These are phyloP conservation scores for Hericium rajendrae DNA, from an alignment of 768 basidiomycete species.

Conservation along the genomic window DNA sequence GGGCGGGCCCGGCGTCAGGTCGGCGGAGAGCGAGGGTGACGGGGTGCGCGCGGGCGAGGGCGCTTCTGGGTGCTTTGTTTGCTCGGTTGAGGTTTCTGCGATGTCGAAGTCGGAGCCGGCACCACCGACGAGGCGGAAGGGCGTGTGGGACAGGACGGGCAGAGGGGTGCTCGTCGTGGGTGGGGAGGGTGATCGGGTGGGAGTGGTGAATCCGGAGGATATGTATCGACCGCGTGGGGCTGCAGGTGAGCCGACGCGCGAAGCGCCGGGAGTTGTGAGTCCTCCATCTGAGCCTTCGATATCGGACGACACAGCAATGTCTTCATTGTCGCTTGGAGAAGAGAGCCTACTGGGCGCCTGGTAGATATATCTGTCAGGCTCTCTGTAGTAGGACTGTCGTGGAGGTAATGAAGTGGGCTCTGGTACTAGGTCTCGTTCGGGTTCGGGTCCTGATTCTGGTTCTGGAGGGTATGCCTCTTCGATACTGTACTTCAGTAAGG, in stretches of 20 bases:
- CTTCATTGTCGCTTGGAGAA: background rate
- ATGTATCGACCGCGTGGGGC: background rate
- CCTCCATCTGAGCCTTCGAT: constrained; percentile 9
- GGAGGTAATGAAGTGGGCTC: background rate
- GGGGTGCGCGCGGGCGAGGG: background rate
- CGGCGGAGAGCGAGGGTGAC: background rate
- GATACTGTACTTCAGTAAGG: constrained; percentile 9
- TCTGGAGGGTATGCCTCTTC: background rate
- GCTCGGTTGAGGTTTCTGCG: background rate
- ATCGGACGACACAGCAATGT: constrained; percentile 10
- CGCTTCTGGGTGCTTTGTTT: background rate
- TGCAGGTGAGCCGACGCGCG: constrained; percentile 3
- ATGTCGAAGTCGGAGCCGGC: background rate
- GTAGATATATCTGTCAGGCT: background rate
- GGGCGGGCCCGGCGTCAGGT: background rate
- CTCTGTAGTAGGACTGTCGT: background rate
- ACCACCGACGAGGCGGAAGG: background rate
- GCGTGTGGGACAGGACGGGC: background rate
- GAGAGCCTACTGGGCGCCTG: background rate
- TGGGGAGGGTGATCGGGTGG: constrained; percentile 5
- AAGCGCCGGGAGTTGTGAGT: constrained; percentile 10
- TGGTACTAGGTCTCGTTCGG: background rate
- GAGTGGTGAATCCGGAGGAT: constrained; percentile 11
- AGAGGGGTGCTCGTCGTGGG: background rate
- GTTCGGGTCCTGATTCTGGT: background rate